These are phyloP conservation scores for Azolla pinnata DNA, from an alignment of 75 land plant genomes.

Conservation along the genomic window DNA sequence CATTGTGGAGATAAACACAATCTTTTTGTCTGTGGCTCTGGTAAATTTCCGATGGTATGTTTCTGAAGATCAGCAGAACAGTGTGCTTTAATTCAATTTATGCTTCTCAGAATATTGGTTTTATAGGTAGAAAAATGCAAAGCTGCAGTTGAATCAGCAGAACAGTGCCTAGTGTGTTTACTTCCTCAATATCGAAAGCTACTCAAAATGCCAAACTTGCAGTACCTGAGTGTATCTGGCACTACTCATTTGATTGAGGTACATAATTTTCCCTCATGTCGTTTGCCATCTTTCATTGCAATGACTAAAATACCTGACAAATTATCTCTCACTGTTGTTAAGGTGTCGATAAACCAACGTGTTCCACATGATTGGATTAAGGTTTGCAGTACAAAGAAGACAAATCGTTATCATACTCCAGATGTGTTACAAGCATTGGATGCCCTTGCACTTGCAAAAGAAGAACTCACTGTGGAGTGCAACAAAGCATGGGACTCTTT, in stretches of 20 bases:
- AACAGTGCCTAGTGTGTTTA: conserved; percentile 48
- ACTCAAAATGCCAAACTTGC: conserved; percentile 44
- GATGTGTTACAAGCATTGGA: conserved; percentile 75
- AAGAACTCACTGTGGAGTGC: conserved; percentile 56
- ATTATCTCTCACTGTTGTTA: background rate
- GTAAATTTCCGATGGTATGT: conserved; percentile 64
- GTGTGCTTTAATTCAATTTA: too few relatives aligned
- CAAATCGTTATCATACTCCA: conserved; percentile 81
- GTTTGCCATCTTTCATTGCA: background rate
- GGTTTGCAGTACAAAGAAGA: conserved; percentile 79
- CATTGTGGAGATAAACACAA: conserved; percentile 50
- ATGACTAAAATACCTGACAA: background rate
- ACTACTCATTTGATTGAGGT: conserved; percentile 84
- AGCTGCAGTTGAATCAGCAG: conserved; percentile 34
- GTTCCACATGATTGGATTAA: conserved; percentile 82
- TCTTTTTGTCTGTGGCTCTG: conserved; percentile 45
- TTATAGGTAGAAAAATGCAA: conserved; percentile 53
- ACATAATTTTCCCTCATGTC: background rate
- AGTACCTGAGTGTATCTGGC: conserved; percentile 71
- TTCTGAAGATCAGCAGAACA: too few relatives aligned
- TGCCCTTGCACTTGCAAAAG: conserved; percentile 61
- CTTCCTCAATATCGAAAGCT: conserved; percentile 54
- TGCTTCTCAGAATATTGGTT: conserved; percentile 1
- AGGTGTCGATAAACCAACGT: conserved; percentile 52
- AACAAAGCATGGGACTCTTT: conserved; percentile 64